Conservation (phyloP, 148 eudicot species). For the Cornus controversa region DNA sequence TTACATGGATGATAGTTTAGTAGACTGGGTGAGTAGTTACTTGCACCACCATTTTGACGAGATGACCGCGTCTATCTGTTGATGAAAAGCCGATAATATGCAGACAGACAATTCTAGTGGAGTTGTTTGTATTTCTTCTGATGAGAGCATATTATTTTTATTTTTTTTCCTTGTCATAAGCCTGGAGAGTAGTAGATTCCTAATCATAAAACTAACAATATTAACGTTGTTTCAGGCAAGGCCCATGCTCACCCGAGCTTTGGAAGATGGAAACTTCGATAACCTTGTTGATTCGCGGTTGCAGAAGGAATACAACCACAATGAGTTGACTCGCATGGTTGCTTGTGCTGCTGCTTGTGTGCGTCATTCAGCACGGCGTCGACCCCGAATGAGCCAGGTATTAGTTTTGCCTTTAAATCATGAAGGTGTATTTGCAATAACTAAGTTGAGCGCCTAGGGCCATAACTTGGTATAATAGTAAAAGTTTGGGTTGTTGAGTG, state of each 20-base stretch:
- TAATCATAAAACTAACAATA: slow-evolving; percentile 3
- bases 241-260: slow-evolving; percentile 78
- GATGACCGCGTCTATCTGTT: not conserved
- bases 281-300: slow-evolving; percentile 62
- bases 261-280: slow-evolving; percentile 82
- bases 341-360: slow-evolving; percentile 97
- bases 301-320: slow-evolving; percentile 49
- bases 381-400: slow-evolving; percentile 98
- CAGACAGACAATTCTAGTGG: not conserved
- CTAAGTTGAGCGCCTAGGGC: not conserved
- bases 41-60: not conserved
- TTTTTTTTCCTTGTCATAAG: not conserved
- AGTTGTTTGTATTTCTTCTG: not conserved
- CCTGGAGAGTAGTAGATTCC: not conserved
- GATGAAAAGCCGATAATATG: not conserved
- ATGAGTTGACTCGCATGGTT: slow-evolving; percentile 86
- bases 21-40: slow-evolving; percentile 75
- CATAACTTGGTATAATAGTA: no score
- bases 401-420: not conserved
- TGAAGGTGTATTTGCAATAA: not conserved
- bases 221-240: slow-evolving; percentile 62
- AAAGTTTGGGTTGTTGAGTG: no score
- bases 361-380: slow-evolving; percentile 85
- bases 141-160: not conserved
- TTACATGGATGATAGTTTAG: slow-evolving; percentile 87